Evolutionary conservation across 2,329 filamentous ascomycete genomes (phyloP), one percentile per base, ranked within the genome.

Genomic region (Paraphoma chrysanthemicola): DNA sequence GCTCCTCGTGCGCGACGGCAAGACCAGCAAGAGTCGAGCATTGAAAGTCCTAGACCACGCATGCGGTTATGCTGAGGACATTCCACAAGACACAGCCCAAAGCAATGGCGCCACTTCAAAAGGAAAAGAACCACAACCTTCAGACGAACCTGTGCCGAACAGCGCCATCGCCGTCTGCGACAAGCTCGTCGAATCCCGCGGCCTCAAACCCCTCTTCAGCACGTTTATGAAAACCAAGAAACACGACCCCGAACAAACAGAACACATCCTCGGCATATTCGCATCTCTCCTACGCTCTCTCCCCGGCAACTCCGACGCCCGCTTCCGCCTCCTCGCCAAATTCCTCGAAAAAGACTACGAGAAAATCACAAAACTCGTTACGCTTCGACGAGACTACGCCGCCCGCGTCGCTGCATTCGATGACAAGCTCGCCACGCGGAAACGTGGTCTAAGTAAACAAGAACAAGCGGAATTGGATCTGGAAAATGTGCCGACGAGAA

Each of bases 321-420:
- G 95, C 6, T 96, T 98, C 66, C 87, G 95, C 4, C 86, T 90
- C 0, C 83, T 98, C 4, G 94, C 93, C 46, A 99, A 99, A 72
- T 98, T 98, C 69, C 90, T 97, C 16, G 95, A 99, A 76, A 96
- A 92, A 72, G 88, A 97, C 63, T 97, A 96, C 73, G 92, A 89
- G 64, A 98, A 98, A 81, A 86, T 92, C 38, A 79, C 73, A 6
- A 91, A 88, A 71, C 81, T 98, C 4, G 75, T 96, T 36, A 82
- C 84, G 57, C 76, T 97, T 46, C 86, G 93, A 41, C 80, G 86
- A 46, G 89, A 91, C 11, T 96, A 93, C 72, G 84, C 85, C 0
- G 80, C 83, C 0, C 83, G 86, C 14, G 77, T 96, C 1, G 80
- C 78, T 0, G 79, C 82, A 0, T 87, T 91, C 0, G 90, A 93